Evolutionary conservation across 1,284 basidiomycete species (phyloP), one percentile per base, ranked within the genome.

Genomic region (Pascua sp.): DNA sequence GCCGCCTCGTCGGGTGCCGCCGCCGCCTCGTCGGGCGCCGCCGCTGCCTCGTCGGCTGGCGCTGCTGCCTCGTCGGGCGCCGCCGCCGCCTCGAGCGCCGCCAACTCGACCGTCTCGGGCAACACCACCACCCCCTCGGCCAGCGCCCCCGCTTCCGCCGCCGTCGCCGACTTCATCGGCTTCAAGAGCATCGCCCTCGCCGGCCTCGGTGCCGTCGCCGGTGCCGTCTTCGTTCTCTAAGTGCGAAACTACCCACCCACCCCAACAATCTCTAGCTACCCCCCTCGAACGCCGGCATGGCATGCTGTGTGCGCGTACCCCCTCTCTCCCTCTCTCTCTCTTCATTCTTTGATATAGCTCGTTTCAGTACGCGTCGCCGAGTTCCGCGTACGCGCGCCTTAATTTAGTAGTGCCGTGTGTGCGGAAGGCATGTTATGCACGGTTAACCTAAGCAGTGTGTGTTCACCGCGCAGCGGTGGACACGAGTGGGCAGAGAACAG

Each of bases 141-240:
- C 9, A 38, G 16, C 39, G 47, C 47, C 38, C 5, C 15, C 16
- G 3, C 47, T n/a, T 18, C 24, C 11, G 47, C n/a, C 39, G 47
- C 38, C 47, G 18, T 17, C 11, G 47, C 47, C 47, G 47, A 32
- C 24, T 32, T 32, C 7, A 7, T 32, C 7, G 24, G 24, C 24
- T 32, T 32, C 24, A 32, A 32, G 24, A 7, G 47, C 47, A 13
- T 39, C n/a, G 13, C 37, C 47, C n/a, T 49, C 47, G 47, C 47
- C n/a, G 47, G 38, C 47, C 16, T 49, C 47, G 32, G 39, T 39
- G 47, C 47, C 47, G 39, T 49, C 39, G 47, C 47, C 17, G 47
- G 42, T 43, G 8, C n/a, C 17, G 17, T n/a, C 8, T 17, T n/a
- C 13, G 8, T 15, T 43, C n/a, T 43, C 42, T 15, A n/a, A 43